Percentiles rank a stretch among this genome's conserved stretches.
These are phyloP conservation scores for Funneliformis caledonium DNA, from an alignment of 371 early-diverging fungal genomes.

Conservation along the genomic window DNA sequence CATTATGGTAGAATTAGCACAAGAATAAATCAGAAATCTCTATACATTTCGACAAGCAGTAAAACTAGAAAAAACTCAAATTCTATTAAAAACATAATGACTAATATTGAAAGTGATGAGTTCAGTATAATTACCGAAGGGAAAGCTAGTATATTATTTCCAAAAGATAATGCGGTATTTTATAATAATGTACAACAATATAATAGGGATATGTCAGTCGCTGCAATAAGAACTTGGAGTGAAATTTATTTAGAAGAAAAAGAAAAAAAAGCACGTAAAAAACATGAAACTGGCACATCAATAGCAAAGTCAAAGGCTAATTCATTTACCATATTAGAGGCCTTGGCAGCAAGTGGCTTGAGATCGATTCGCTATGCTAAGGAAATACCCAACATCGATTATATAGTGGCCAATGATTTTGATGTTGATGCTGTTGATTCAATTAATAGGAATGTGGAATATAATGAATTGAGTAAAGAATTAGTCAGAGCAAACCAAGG, in stretches of 20 bases:
- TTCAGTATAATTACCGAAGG: constrained; percentile 74
- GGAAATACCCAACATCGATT: constrained; percentile 84
- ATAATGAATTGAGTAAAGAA: constrained; percentile 78
- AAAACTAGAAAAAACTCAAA: background rate
- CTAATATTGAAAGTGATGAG: background rate
- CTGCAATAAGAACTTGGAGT: constrained; percentile 85
- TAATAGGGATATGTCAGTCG: constrained; percentile 95
- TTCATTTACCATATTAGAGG: constrained; percentile 89
- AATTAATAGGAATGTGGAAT: constrained; percentile 87
- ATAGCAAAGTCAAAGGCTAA: constrained; percentile 40
- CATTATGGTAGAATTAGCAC: background rate
- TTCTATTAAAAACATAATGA: background rate
- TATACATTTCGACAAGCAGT: background rate
- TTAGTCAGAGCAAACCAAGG: constrained; percentile 82
- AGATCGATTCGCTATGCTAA: constrained; percentile 98
- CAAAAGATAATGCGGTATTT: constrained; percentile 93
- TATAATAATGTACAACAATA: constrained; percentile 99
- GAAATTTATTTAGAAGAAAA: constrained; percentile 64
- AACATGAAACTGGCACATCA: constrained; percentile 45
- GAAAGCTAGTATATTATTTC: constrained; percentile 88
- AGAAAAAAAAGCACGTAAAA: constrained; percentile 53
- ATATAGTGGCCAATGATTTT: constrained; percentile 95
- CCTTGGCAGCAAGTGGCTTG: constrained; percentile 98
- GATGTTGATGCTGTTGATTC: constrained; percentile 88
- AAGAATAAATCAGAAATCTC: background rate